These are phyloP conservation scores for Gonapodya prolifera DNA, from an alignment of 192 early-diverging fungal genomes.

Conservation along the genomic window DNA sequence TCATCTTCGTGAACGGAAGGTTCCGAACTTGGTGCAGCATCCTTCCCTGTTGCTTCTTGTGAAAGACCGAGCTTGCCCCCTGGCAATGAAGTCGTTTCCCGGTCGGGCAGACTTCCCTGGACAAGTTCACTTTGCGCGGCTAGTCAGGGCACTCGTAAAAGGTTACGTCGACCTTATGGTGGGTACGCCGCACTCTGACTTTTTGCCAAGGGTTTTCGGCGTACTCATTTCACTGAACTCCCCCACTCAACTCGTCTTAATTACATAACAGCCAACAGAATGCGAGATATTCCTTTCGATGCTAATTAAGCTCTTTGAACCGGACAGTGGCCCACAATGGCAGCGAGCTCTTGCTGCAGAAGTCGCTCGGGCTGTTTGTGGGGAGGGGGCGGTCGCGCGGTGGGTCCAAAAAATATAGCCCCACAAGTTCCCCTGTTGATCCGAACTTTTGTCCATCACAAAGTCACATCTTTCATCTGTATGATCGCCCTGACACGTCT, in stretches of 20 bases:
- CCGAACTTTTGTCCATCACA: background rate
- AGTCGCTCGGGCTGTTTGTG: slow-evolving; percentile 55
- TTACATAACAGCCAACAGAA: slow-evolving; percentile 50
- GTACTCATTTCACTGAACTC: slow-evolving; percentile 15
- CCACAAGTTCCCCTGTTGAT: slow-evolving; percentile 3
- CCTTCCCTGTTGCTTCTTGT: slow-evolving; percentile 54
- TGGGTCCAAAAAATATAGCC: slow-evolving; percentile 7
- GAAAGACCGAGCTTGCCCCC: slow-evolving; percentile 72
- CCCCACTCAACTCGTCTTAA: background rate
- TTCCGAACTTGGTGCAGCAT: no score
- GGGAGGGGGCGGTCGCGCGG: slow-evolving; percentile 46
- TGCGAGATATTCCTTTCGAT: slow-evolving; percentile 92
- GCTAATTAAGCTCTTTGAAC: slow-evolving; percentile 67
- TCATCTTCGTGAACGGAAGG: no score
- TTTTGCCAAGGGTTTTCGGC: background rate
- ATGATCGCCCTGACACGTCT: slow-evolving; percentile 60
- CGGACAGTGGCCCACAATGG: slow-evolving; percentile 61
- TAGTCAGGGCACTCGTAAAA: slow-evolving; percentile 67
- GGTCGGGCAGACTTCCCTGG: slow-evolving; percentile 75
- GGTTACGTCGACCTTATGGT: slow-evolving; percentile 59
- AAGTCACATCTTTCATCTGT: slow-evolving; percentile 52
- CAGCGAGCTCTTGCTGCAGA: slow-evolving; percentile 70
- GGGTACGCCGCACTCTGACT: slow-evolving; percentile 3
- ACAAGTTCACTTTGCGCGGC: slow-evolving; percentile 67
- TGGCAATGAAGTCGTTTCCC: slow-evolving; percentile 84